These are phyloP conservation scores for Stenogyne calaminthoides DNA, from an alignment of 305 asterid species.

Conservation along the genomic window DNA sequence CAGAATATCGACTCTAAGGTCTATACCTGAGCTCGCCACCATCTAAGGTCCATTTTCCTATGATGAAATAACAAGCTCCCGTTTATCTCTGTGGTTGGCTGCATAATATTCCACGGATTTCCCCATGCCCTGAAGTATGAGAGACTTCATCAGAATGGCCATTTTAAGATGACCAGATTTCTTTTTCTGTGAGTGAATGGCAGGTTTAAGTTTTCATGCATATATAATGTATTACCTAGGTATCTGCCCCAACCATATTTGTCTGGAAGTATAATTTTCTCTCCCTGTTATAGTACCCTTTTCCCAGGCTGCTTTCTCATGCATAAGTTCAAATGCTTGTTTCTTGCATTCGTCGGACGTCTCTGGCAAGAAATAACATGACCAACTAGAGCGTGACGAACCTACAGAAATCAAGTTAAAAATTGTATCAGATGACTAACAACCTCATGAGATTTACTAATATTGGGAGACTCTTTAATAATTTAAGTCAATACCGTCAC, in stretches of 20 bases:
- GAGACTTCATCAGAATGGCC: conserved; percentile 1
- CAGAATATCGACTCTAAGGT: not conserved
- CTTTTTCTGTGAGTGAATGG: not conserved
- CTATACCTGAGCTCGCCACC: conserved; percentile 98
- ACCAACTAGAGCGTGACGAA: conserved; percentile 86
- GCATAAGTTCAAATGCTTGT: conserved; percentile 69
- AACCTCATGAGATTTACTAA: not conserved
- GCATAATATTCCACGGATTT: conserved; percentile 84
- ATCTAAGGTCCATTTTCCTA: conserved; percentile 93
- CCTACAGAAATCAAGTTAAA: conserved; percentile 41
- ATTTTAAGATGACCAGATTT: conserved; percentile 6
- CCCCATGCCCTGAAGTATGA: conserved; percentile 77
- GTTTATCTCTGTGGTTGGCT: conserved; percentile 91
- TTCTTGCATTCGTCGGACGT: conserved; percentile 77
- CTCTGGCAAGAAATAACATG: conserved; percentile 89
- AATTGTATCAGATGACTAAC: not conserved
- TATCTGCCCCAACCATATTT: conserved; percentile 79
- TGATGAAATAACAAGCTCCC: conserved; percentile 79
- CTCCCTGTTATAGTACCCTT: conserved; percentile 61
- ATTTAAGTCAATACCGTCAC: conserved; percentile 5
- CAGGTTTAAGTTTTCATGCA: not conserved
- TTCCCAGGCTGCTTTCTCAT: conserved; percentile 62
- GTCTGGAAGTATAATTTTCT: conserved; percentile 74
- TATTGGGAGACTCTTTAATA: not conserved
- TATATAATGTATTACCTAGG: conserved; percentile 61